Base-by-base conservation (phyloP, 225 moss, liverwort and hornwort species). In the Physcomitrium patens region DNA sequence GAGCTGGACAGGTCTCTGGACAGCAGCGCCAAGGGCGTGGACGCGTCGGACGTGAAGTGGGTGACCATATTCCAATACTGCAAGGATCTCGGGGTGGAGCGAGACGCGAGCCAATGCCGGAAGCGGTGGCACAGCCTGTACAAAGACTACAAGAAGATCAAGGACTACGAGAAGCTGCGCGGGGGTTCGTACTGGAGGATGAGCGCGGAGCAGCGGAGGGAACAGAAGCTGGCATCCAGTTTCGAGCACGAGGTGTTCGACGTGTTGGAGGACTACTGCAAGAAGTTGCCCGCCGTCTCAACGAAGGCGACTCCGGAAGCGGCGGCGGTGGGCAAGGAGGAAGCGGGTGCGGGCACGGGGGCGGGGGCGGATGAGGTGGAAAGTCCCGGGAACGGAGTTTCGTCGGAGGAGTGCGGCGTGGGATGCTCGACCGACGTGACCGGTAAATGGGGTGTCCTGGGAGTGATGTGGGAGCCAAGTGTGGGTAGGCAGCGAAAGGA, bases 141-240 rank as follows among this genome's bases (percentile, higher is more conserved):
- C 84, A 95, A 93, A 66, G 95, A 95, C 72, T 95, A 93, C 57
- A 95, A 90, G 84, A 95, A 95, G 70, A 95, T 95, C 17, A 95
- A 93, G 82, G 95, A 95, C 48, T 77, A 88, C 44, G 93, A 95
- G 72, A 81, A 87, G 72, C 80, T 86, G 45, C 79, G 69, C 16
- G 89, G 75, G 69, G 86, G 54, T 14, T 87, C 86, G 0, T 95
- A 95, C 57, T 95, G 95, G 95, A 74, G 74, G 42, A 93, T 95
- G 89, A 93, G 82, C 76, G 91, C 95, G 28, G 95, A 95, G 75
- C 90, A 87, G 50, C 83, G 95, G 70, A 81, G 91, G 57, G 93
- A 95, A 60, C 86, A 82, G 65, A 91, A 88, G 55, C 44, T 95
- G 81, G 93, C 95, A 26, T 86, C 95, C n/a, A 93, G 93, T 75